Conservation (phyloP, 305 asterid species). For the Rubia balearica region DNA sequence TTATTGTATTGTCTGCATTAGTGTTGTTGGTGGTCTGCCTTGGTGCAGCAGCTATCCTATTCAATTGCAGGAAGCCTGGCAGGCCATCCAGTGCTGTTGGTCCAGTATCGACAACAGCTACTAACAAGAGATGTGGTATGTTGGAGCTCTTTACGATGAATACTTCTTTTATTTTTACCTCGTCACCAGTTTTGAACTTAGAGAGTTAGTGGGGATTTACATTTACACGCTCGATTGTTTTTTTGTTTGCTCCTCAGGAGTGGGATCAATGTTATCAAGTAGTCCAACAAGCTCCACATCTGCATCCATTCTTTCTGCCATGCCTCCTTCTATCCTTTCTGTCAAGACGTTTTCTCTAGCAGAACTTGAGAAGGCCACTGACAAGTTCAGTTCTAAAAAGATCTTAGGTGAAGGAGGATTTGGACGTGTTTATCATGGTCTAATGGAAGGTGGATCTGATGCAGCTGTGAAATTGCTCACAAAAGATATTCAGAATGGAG, state of each 20-base stretch:
- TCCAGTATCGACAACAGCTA: conserved; percentile 55
- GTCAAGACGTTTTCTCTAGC: conserved; percentile 64
- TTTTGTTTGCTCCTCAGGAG: conserved; percentile 34
- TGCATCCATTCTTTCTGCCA: conserved; percentile 46
- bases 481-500: conserved; percentile 70
- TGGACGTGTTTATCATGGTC: conserved; percentile 90
- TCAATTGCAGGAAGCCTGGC: conserved; percentile 66
- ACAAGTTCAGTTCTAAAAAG: conserved; percentile 55
- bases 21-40: conserved; percentile 70
- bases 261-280: conserved; percentile 59
- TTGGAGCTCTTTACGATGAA: conserved; percentile 2
- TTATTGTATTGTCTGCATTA: conserved; percentile 66
- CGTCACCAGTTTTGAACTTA: neutral
- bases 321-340: conserved; percentile 77
- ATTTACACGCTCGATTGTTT: neutral
- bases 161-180: neutral
- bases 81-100: conserved; percentile 76
- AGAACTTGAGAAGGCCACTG: conserved; percentile 84
- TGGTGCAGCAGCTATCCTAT: conserved; percentile 53
- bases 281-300: conserved; percentile 73
- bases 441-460: conserved; percentile 60
- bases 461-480: conserved; percentile 81
- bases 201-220: neutral
- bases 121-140: conserved; percentile 75
- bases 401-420: conserved; percentile 97